A percentile compares a stretch with the other conserved stretches of the same genome.
Evolutionary conservation across 2,329 filamentous ascomycete genomes (phyloP).

Genomic region (Neospermospora avenae): DNA sequence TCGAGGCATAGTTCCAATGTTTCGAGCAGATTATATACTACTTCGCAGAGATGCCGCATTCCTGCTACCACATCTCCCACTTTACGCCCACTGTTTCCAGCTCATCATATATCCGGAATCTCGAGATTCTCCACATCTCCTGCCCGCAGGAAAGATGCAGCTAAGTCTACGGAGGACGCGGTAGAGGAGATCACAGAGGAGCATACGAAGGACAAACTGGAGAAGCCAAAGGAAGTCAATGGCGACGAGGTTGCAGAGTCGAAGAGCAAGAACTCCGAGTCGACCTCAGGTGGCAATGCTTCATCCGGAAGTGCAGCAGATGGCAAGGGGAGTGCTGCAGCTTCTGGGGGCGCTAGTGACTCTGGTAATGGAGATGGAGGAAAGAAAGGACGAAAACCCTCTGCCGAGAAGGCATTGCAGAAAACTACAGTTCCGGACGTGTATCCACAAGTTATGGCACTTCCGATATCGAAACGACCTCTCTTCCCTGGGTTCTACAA

Average conservation of each 20-base stretch:
- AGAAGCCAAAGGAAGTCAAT: constrained; percentile 37
- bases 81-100: constrained; percentile 61
- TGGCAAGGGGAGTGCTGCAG: constrained; percentile 29
- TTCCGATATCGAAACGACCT: constrained; percentile 89
- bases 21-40: constrained; percentile 28
- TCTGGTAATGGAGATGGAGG: constrained; percentile 53
- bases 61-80: constrained; percentile 60
- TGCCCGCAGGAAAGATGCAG: constrained; percentile 45
- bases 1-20: constrained; percentile 19
- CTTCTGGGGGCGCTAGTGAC: constrained; percentile 29
- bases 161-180: constrained; percentile 34
- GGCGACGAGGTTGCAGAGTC: constrained; percentile 43
- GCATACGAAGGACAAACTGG: constrained; percentile 38
- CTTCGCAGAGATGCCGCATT: constrained; percentile 31
- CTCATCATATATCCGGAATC: constrained; percentile 37
- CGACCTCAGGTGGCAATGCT: constrained; percentile 24
- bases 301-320: constrained; percentile 31
- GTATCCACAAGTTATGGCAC: constrained; percentile 96
- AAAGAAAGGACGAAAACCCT: constrained; percentile 66
- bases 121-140: constrained; percentile 49
- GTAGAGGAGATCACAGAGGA: constrained; percentile 41
- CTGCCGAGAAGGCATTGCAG: constrained; percentile 71
- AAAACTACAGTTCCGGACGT: constrained; percentile 91
- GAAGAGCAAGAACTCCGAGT: constrained; percentile 30
- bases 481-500: constrained; percentile 99